phyloP scores from a whole-genome alignment of 768 basidiomycete species.

The Agrocybe praecox region DNA sequence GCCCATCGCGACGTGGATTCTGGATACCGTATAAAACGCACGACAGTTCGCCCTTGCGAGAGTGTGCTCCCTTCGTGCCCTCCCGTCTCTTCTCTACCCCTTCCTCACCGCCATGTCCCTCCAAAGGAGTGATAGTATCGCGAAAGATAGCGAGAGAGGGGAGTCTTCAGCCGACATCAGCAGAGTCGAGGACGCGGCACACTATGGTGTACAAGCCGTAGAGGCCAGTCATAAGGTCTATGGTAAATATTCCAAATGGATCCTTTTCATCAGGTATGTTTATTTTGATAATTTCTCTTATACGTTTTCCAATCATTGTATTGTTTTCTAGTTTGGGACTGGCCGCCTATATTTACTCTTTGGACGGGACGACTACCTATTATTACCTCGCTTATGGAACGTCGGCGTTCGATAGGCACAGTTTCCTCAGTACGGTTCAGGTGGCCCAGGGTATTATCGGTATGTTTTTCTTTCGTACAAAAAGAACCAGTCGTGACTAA shows the following conservation, averaged over 20 bases:
- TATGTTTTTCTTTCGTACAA: slow-evolving; percentile 27
- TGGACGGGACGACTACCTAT: slow-evolving; percentile 71
- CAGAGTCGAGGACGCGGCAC: slow-evolving; percentile 24
- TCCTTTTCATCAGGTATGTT: slow-evolving; percentile 58
- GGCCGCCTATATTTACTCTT: slow-evolving; percentile 76
- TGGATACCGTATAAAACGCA: not conserved
- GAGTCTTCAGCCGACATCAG: too few species aligned
- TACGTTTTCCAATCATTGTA: not conserved
- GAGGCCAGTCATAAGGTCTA: slow-evolving; percentile 55
- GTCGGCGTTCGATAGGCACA: slow-evolving; percentile 54
- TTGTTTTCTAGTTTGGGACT: slow-evolving; percentile 50
- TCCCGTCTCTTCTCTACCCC: not conserved
- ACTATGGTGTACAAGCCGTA: slow-evolving; percentile 47
- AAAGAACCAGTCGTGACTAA: not conserved
- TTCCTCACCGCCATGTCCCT: slow-evolving; percentile 13
- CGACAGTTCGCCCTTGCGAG: slow-evolving; percentile 8
- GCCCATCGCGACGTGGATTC: not conserved
- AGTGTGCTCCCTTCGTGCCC: not conserved
- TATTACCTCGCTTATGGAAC: slow-evolving; percentile 63
- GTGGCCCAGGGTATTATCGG: slow-evolving; percentile 57
- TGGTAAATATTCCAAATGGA: slow-evolving; percentile 58
- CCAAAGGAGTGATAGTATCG: not conserved
- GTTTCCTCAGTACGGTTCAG: slow-evolving; percentile 56
- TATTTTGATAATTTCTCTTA: not conserved
- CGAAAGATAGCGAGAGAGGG: too few species aligned